Evolutionary conservation across 2,329 filamentous ascomycete genomes (phyloP).

Genomic region (Ophiosphaerella narmari): DNA sequence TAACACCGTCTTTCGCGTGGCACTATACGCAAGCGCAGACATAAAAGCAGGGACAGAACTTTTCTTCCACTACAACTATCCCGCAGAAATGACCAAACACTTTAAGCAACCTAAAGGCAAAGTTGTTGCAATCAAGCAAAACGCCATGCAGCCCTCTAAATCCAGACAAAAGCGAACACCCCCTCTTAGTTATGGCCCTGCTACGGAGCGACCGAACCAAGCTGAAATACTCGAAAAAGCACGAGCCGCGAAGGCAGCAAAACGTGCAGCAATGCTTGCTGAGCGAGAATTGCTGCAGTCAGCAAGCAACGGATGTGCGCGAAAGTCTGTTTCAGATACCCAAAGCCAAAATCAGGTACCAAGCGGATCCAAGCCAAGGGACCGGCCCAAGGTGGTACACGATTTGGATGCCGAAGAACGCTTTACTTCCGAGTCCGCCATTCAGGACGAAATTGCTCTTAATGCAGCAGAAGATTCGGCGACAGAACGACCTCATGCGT

Average conservation of each 20-base stretch:
- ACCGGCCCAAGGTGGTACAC: not conserved
- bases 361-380: not conserved
- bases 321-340: constrained; percentile 7
- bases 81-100: constrained; percentile 20
- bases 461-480: not conserved
- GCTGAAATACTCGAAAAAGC: constrained; percentile 12
- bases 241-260: constrained; percentile 18
- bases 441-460: not conserved
- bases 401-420: not conserved
- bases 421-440: too few relatives aligned
- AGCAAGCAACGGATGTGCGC: constrained; percentile 6
- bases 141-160: constrained; percentile 8
- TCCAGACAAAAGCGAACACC: constrained; percentile 1
- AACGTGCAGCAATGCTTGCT: constrained; percentile 10
- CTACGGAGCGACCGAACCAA: not conserved
- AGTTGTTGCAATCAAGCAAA: constrained; percentile 15
- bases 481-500: not conserved
- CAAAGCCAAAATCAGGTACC: not conserved
- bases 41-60: constrained; percentile 76
- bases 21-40: constrained; percentile 69
- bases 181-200: not conserved
- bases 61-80: constrained; percentile 75
- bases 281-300: not conserved
- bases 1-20: constrained; percentile 75
- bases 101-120: constrained; percentile 29